Evolutionary conservation across 768 basidiomycete species (phyloP).

Genomic region (Kondoa malvinella): DNA sequence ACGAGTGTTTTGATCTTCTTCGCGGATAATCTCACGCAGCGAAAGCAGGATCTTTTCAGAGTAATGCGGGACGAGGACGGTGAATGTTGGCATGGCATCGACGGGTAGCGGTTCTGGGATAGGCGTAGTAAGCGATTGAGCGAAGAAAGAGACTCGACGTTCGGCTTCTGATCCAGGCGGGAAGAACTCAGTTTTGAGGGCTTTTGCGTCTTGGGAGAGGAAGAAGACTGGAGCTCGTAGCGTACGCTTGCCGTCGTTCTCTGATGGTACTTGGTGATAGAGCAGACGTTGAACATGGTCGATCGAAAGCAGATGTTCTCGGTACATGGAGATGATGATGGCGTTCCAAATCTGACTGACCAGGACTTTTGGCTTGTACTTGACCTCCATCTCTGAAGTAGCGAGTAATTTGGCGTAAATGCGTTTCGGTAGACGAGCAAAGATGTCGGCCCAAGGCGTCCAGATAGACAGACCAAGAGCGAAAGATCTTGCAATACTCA

Average conservation of each 20-base stretch:
- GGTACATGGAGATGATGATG: slow-evolving; percentile 99
- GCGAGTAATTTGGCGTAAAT: slow-evolving; percentile 92
- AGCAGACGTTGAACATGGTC: slow-evolving; percentile 96
- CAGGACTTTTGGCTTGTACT: slow-evolving; percentile 98
- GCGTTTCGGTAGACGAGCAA: slow-evolving; percentile 81
- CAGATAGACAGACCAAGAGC: slow-evolving; percentile 84
- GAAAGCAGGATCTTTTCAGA: slow-evolving; percentile 97
- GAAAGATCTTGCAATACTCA: slow-evolving; percentile 44
- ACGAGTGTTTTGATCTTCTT: slow-evolving; percentile 90
- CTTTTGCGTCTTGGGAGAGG: slow-evolving; percentile 82
- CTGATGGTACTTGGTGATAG: slow-evolving; percentile 87
- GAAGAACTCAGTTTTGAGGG: slow-evolving; percentile 76
- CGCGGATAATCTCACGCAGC: slow-evolving; percentile 91
- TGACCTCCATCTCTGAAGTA: slow-evolving; percentile 87
- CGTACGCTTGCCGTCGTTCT: slow-evolving; percentile 75
- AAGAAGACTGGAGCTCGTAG: slow-evolving; percentile 94
- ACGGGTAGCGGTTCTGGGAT: slow-evolving; percentile 86
- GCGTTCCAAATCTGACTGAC: slow-evolving; percentile 99
- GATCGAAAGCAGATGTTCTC: slow-evolving; percentile 86
- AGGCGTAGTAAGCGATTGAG: slow-evolving; percentile 87
- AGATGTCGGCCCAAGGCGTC: slow-evolving; percentile 99
- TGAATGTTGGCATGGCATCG: slow-evolving; percentile 99
- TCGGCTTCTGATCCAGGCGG: slow-evolving; percentile 87
- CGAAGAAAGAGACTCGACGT: slow-evolving; percentile 95
- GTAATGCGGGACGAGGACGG: slow-evolving; percentile 93